Conservation (phyloP, 2,329 filamentous ascomycete species). For the Pezizomycotina sp. region DNA sequence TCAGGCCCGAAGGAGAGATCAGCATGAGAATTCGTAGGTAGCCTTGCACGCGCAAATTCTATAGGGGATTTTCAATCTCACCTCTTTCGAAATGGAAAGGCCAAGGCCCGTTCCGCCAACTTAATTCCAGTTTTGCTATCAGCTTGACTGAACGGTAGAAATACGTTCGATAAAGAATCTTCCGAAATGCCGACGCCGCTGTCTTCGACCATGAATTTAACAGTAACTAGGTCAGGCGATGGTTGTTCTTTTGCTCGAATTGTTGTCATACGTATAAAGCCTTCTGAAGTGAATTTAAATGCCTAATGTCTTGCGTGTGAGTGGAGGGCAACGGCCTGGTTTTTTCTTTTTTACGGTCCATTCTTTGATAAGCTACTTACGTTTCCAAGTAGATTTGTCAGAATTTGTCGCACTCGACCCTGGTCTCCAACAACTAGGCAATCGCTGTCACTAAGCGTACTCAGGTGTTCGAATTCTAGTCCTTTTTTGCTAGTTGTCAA, state of each 20-base stretch:
- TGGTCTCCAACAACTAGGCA: constrained; percentile 16
- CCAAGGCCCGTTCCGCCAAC: constrained; percentile 15
- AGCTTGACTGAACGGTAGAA: constrained; percentile 17
- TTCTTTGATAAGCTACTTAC: too few species aligned
- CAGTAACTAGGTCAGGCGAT: constrained; percentile 10
- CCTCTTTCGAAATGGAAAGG: constrained; percentile 19
- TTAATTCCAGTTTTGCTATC: constrained; percentile 14
- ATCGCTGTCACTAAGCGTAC: constrained; percentile 14
- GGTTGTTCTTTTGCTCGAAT: constrained; percentile 16
- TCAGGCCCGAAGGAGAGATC: too few species aligned
- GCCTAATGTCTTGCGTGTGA: constrained; percentile 5
- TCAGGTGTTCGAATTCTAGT: constrained; percentile 15
- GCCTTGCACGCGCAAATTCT: too few species aligned
- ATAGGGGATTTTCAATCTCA: background rate
- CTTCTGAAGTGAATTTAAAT: constrained; percentile 18
- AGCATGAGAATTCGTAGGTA: background rate
- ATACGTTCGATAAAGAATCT: constrained; percentile 16
- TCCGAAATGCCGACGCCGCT: constrained; percentile 18
- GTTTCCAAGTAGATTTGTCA: constrained; percentile 18
- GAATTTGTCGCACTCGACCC: constrained; percentile 16
- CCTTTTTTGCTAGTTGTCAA: constrained; percentile 17
- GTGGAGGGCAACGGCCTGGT: background rate
- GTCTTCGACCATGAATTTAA: constrained; percentile 17
- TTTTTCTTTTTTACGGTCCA: too few species aligned
- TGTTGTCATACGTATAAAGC: constrained; percentile 17